Conservation (phyloP, 2,329 filamentous ascomycete species). For the Drechmeria coniospora region DNA sequence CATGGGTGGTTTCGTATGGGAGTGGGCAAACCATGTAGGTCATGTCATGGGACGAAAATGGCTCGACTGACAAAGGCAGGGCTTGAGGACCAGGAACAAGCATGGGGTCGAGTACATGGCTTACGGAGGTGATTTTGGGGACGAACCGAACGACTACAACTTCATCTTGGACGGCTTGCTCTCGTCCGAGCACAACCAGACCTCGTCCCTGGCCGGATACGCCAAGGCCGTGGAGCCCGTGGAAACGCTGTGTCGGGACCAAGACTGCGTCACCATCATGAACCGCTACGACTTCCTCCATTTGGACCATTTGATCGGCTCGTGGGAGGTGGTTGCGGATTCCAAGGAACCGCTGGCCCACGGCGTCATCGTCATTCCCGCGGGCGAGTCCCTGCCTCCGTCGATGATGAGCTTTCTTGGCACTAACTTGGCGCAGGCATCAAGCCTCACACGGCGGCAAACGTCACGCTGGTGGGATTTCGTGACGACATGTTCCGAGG, state of each 20-base stretch:
- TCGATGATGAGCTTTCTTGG: not conserved
- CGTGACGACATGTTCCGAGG: constrained; percentile 10
- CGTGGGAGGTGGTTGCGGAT: constrained; percentile 26
- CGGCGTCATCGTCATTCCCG: constrained; percentile 23
- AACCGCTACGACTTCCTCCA: constrained; percentile 40
- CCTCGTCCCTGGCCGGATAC: constrained; percentile 36
- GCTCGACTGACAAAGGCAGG: constrained; percentile 4
- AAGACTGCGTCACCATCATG: constrained; percentile 26
- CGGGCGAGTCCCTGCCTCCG: constrained; percentile 13
- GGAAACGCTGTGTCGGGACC: constrained; percentile 28
- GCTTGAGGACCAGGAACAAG: constrained; percentile 26
- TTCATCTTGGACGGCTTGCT: constrained; percentile 42
- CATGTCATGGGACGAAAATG: no score
- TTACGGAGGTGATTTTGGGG: constrained; percentile 47
- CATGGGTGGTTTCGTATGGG: constrained; percentile 53
- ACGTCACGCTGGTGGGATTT: constrained; percentile 17
- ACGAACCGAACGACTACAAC: constrained; percentile 41
- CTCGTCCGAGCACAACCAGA: constrained; percentile 30
- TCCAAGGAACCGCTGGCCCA: constrained; percentile 15
- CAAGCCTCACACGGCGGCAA: constrained; percentile 24
- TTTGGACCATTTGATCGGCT: constrained; percentile 32
- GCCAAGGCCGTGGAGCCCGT: constrained; percentile 45
- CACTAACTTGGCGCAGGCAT: constrained; percentile 15
- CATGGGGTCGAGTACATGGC: constrained; percentile 33
- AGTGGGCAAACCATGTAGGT: constrained; percentile 45